Evolutionary conservation across 352 stramenopile species (phyloP).

Genomic region (Bremia lactucae): DNA sequence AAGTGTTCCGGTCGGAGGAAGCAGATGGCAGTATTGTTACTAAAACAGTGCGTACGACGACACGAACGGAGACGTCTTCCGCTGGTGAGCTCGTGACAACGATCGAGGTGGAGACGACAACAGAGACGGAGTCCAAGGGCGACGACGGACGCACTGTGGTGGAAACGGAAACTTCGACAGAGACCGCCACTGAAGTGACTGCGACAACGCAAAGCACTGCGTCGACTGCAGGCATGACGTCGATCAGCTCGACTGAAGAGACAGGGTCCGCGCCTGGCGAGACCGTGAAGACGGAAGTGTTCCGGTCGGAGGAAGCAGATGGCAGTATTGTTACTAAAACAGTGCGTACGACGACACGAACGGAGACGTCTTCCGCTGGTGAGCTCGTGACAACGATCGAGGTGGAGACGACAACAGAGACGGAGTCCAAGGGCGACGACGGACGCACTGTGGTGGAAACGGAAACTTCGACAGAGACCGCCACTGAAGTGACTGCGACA

Average conservation of each 20-base stretch:
- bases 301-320: conserved; percentile 3
- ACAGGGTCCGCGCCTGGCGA: conserved; percentile 3
- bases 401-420: conserved; percentile 5
- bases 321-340: conserved; percentile 19
- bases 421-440: too few species aligned
- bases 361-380: background rate
- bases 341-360: conserved; percentile 9
- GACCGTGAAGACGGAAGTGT: conserved; percentile 7
- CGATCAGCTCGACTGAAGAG: conserved; percentile 13
- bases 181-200: conserved; percentile 12
- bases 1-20: conserved; percentile 4
- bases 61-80: background rate
- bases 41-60: conserved; percentile 15
- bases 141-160: conserved; percentile 3
- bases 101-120: conserved; percentile 4
- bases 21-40: conserved; percentile 11
- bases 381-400: conserved; percentile 1
- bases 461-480: too few species aligned
- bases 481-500: conserved; percentile 10
- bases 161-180: conserved; percentile 12
- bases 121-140: conserved; percentile 1
- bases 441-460: too few species aligned
- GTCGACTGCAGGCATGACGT: conserved; percentile 11
- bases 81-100: conserved; percentile 2
- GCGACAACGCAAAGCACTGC: conserved; percentile 3